Base-by-base conservation (phyloP, 2,329 filamentous ascomycete genomes). In the Fusarium falciforme region DNA sequence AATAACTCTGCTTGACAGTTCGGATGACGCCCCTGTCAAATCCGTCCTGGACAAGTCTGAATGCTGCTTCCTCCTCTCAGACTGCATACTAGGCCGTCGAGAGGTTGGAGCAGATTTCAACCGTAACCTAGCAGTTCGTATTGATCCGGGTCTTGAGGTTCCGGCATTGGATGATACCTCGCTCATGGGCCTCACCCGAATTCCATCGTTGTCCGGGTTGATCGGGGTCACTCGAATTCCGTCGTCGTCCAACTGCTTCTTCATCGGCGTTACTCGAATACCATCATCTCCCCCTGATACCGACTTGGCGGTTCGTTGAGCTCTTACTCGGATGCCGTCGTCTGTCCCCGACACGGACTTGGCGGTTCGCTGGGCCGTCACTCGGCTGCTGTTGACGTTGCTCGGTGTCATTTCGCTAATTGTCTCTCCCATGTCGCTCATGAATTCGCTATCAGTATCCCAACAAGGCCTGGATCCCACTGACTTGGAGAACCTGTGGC, bases 231-330 rank as follows among this genome's bases (percentile, higher is more conserved):
- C 78, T 9, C 82, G 79, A 20, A 83, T 82, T 0, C 82, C 82
- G 64, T 83, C 80, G 47, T 80, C 80, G 22, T 79, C 77, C 12
- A 68, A 57, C 61, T 74, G 79, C 58, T 81, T 83, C 36, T 79
- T 74, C 22, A 83, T 75, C 3, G 87, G 84, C 11, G 76, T 83
- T 22, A 88, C 83, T 27, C 86, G 82, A 36, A 86, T 86, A 3
- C 85, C 85, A 66, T 86, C 84, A 65, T 85, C 29, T 31, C 29
- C 81, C n/a, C 69, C 73, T 74, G 79, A 49, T 16, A 69, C 70
- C 36, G 75, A 73, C 65, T 76, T 79, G 38, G 77, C 67, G 9
- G 77, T 64, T 62, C 73, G 73, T 10, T 66, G 71, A 17, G 57
- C 64, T 22, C 22, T 49, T 27, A 49, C 83, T 22, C 86, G 82